Evolutionary conservation across 2,329 filamentous ascomycete genomes (phyloP), one percentile per base, ranked within the genome.

Genomic region (Hypoxylon sp.): DNA sequence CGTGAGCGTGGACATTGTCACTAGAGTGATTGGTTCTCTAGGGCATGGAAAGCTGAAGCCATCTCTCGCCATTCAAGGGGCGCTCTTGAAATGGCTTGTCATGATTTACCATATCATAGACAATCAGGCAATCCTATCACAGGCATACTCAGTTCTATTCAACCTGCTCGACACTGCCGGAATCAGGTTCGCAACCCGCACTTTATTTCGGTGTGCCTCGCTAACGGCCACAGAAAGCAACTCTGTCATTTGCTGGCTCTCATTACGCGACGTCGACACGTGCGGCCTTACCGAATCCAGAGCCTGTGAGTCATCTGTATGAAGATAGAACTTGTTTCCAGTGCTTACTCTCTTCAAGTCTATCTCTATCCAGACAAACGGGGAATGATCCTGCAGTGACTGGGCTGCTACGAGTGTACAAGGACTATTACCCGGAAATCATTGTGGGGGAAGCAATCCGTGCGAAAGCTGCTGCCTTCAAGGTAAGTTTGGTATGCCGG

Each of bases 401-500:
- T 39, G 92, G 92, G 2, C 83, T 97, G 17, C 82, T 97, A 54
- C 88, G 91, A 61, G 89, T 95, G n/a, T 97, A 91, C 82, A 96
- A 96, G 77, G 93, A 95, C 77, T 97, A 95, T 79, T 97, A 95
- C 75, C 93, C 93, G 0, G 93, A 97, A 77, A 93, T 97, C 60
- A 93, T 97, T 65, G 87, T 95, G 13, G 92, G 91, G 21, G 91
- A 91, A 70, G 83, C 87, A 3, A 86, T 88, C 31, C 83, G 84
- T 58, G 88, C 88, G 39, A 86, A 86, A 65, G 88, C 88, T 0
- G 86, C 87, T 3, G 84, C 88, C 0, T 91, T 91, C 78, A 89
- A 88, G 78, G 86, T 87, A 76, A 37, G 70, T 46, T 15, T 37
- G 10, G 1, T 21, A 15, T 11, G 13, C 21, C 10, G 13, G 42